phyloP scores from a whole-genome alignment of 148 eudicot genomes.

The Chenopodium berlandieri region DNA sequence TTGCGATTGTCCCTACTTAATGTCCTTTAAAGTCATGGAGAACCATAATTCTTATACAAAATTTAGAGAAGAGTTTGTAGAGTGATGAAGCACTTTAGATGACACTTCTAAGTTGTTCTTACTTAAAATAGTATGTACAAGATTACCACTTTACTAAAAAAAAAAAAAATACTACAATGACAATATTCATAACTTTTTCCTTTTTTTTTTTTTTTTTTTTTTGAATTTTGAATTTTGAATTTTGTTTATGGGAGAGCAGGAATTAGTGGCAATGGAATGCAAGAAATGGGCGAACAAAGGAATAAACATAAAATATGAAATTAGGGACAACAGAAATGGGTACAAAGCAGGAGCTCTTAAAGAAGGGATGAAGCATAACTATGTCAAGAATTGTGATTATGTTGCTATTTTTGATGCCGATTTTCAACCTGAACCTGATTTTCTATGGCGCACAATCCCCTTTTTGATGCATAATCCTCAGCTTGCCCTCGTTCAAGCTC shows the following conservation, averaged over 20 bases:
- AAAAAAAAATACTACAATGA: no score
- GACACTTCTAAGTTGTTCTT: no score
- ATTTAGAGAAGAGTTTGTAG: no score
- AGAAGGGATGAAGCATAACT: constrained; percentile 46
- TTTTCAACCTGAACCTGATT: constrained; percentile 79
- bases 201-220: no score
- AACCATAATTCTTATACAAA: no score
- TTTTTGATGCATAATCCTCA: constrained; percentile 61
- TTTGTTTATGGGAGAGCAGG: constrained; percentile 16
- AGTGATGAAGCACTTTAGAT: no score
- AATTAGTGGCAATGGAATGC: constrained; percentile 53
- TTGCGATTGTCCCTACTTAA: no score
- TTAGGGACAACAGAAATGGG: constrained; percentile 47
- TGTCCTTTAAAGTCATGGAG: no score
- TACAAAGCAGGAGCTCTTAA: constrained; percentile 68
- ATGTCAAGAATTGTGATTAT: constrained; percentile 50
- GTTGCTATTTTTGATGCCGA: constrained; percentile 81
- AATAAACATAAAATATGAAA: constrained; percentile 48
- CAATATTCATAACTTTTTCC: no score
- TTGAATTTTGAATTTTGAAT: not conserved
- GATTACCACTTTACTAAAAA: no score
- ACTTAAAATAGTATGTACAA: no score
- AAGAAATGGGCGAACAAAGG: constrained; percentile 56
- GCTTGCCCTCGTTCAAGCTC: constrained; percentile 76
- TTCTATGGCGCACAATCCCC: constrained; percentile 57